Evolutionary conservation across 2,329 filamentous ascomycete species (phyloP).

Genomic region (Xenoacremonium recifei): DNA sequence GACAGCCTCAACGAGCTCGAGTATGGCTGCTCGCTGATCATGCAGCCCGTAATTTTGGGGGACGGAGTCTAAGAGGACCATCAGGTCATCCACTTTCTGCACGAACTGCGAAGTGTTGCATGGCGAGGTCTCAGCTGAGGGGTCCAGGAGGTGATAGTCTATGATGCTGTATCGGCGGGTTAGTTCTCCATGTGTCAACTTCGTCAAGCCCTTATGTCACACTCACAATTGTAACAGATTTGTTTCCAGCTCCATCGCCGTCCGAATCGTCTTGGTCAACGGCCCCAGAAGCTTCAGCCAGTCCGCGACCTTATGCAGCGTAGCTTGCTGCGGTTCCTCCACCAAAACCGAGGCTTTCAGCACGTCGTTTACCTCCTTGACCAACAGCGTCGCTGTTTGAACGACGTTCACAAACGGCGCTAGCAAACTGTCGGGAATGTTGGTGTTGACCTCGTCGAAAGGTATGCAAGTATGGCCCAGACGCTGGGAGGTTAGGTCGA

Average conservation of each 20-base stretch:
- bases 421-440: conserved; percentile 11
- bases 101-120: too few relatives aligned
- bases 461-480: too few relatives aligned
- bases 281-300: conserved; percentile 16
- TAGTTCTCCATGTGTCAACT: too few relatives aligned
- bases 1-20: conserved; percentile 22
- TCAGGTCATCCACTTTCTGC: too few relatives aligned
- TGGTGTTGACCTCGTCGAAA: conserved; percentile 11
- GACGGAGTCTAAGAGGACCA: conserved; percentile 16
- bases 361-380: conserved; percentile 23
- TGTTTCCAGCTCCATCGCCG: conserved; percentile 22
- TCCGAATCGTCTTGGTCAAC: conserved; percentile 18
- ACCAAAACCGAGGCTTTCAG: conserved; percentile 7
- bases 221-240: conserved; percentile 22
- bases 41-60: conserved; percentile 19
- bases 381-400: conserved; percentile 13
- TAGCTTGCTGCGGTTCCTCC: conserved; percentile 11
- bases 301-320: conserved; percentile 24
- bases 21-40: conserved; percentile 12
- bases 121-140: too few relatives aligned
- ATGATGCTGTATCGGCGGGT: too few relatives aligned
- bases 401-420: conserved; percentile 17
- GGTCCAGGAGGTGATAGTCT: too few relatives aligned
- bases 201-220: fast-evolving
- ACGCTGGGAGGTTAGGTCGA: too few relatives aligned